These are phyloP conservation scores for Kodamaea sp. DNA, from an alignment of 1,139 yeast species.

Conservation along the genomic window DNA sequence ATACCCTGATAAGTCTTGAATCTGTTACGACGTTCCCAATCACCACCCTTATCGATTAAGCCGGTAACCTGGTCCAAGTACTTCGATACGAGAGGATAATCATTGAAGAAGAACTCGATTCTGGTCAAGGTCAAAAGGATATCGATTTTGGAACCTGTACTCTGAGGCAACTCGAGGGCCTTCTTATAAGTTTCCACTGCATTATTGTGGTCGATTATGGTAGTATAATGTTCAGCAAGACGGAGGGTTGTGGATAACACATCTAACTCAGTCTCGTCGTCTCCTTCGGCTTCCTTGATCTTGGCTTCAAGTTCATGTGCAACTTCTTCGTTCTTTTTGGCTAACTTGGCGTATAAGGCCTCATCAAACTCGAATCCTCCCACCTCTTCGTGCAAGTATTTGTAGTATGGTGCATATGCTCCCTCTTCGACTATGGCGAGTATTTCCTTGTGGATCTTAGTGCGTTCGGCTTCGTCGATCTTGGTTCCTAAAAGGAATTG, in stretches of 20 bases:
- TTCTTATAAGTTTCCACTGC: conserved; percentile 74
- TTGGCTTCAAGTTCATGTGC: conserved; percentile 59
- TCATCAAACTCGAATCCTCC: conserved; percentile 59
- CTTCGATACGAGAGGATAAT: conserved; percentile 67
- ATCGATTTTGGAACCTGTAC: conserved; percentile 90
- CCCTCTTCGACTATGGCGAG: conserved; percentile 56
- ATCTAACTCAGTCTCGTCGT: conserved; percentile 90
- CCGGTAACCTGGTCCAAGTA: conserved; percentile 73
- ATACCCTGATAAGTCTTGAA: conserved; percentile 91
- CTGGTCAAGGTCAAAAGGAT: conserved; percentile 77
- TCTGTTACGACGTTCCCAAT: conserved; percentile 97
- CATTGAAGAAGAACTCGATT: conserved; percentile 84
- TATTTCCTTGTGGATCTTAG: conserved; percentile 48
- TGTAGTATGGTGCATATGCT: conserved; percentile 83
- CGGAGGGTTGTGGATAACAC: conserved; percentile 73
- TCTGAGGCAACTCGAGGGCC: conserved; percentile 78
- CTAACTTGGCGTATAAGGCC: conserved; percentile 49
- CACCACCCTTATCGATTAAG: conserved; percentile 94
- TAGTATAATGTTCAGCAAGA: conserved; percentile 86
- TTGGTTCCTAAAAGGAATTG: conserved; percentile 60
- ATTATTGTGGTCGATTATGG: conserved; percentile 75
- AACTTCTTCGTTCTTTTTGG: conserved; percentile 54
- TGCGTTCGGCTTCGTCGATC: conserved; percentile 19
- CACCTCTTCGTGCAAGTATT: conserved; percentile 59
- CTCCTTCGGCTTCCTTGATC: conserved; percentile 75